Evolutionary conservation across 1,139 yeast genomes (phyloP), one percentile per base, ranked within the genome.

Genomic region (Protomyces gravidus): DNA sequence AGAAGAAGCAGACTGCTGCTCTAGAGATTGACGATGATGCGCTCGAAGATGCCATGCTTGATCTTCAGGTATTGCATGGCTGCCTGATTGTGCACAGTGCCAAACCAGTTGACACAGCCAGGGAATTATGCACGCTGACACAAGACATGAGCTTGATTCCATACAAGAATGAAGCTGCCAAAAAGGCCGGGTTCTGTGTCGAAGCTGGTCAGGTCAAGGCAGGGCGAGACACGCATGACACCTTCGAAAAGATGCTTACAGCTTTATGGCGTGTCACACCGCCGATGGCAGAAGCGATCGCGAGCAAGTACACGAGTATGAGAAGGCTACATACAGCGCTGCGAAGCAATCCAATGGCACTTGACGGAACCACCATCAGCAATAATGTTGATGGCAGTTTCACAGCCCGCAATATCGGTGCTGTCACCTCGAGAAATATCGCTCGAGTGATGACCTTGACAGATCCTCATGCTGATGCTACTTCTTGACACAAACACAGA

Each of bases 91-190:
- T 64, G 45, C 65, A 64, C 25, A 53, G 64, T 19, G 47, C 63
- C 11, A 57, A 55, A 19, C 39, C 65, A 1, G 48, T 45, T 2
- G 65, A 64, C 33, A 62, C 63, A 13, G 66, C 65, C 9, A 58
- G 62, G 40, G 63, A 65, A 64, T 50, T 64, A 19, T 50, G 62
- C 27, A 49, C 58, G 17, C 39, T 65, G 56, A 61, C 65, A 1
- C 64, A 62, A 21, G 67, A 64, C 33, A 59, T 65, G 48, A 59
- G 65, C 27, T 61, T 60, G 5, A 64, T 64, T 39, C 67, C 67
- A n/a, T 64, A 65, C 57, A 55, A 59, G 47, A 23, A 28, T 3
- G 65, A 62, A 2, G 46, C 49, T 7, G 33, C 50, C 15, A 50
- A 50, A 11, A 52, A 55, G 53, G 56, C 52, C 3, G 50, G 47